A percentile compares a stretch with the other conserved stretches of the same genome.
Evolutionary conservation across 2,329 filamentous ascomycete genomes (phyloP).

Genomic region (Penicillium nordicum): DNA sequence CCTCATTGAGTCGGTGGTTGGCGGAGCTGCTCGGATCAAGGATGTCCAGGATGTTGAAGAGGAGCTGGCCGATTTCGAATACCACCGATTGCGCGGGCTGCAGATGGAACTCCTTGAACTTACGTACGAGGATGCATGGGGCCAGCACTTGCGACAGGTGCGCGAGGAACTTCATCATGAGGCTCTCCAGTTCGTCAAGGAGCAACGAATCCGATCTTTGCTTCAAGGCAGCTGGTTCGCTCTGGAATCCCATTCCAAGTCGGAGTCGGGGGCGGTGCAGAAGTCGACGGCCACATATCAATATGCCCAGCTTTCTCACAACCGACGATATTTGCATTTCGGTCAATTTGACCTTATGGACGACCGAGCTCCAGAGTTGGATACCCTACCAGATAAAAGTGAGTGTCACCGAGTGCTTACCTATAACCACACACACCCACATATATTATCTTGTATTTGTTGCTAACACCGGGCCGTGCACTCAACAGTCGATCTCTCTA

Average conservation of each 20-base stretch:
- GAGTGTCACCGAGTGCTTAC: constrained; percentile 25
- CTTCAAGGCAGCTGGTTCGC: constrained; percentile 88
- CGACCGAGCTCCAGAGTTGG: constrained; percentile 65
- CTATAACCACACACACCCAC: not conserved
- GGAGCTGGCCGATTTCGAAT: constrained; percentile 80
- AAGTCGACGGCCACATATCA: constrained; percentile 62
- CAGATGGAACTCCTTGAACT: constrained; percentile 92
- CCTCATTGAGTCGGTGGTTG: constrained; percentile 82
- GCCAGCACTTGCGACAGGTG: constrained; percentile 82
- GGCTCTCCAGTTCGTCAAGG: constrained; percentile 92
- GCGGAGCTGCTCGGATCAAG: constrained; percentile 74
- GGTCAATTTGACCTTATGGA: constrained; percentile 71
- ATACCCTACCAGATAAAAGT: constrained; percentile 71
- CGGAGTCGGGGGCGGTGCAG: constrained; percentile 44
- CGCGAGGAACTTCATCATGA: constrained; percentile 87
- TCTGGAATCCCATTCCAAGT: constrained; percentile 49
- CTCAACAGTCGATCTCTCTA: constrained; percentile 68
- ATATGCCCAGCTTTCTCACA: constrained; percentile 85
- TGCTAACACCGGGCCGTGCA: constrained; percentile 4
- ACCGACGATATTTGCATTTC: constrained; percentile 85
- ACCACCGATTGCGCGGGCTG: constrained; percentile 70
- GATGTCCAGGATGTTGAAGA: constrained; percentile 86
- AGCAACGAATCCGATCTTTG: constrained; percentile 87
- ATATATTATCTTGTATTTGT: not conserved
- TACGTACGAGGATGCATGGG: constrained; percentile 93